These are phyloP conservation scores for Chaetomium olivaceum DNA, from an alignment of 2,329 filamentous ascomycete species.

Conservation along the genomic window DNA sequence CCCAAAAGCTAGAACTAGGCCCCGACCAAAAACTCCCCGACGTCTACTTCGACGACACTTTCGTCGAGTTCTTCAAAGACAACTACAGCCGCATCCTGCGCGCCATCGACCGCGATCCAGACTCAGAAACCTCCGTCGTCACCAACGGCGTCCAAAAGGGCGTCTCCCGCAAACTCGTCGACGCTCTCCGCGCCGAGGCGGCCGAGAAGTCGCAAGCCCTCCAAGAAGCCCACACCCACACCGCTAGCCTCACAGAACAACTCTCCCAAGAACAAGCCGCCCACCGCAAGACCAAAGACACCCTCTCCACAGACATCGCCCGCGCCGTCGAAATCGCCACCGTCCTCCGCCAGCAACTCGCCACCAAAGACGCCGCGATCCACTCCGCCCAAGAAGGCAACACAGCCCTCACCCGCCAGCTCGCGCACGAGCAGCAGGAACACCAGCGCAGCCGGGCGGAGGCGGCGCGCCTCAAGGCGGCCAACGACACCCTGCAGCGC, in stretches of 20 bases:
- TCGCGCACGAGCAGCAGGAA: conserved; percentile 50
- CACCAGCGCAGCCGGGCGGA: conserved; percentile 69
- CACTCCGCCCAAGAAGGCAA: conserved; percentile 21
- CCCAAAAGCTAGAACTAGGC: conserved; percentile 61
- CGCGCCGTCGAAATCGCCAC: conserved; percentile 40
- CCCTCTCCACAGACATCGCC: conserved; percentile 52
- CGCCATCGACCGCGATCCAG: conserved; percentile 88
- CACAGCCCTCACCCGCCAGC: conserved; percentile 34
- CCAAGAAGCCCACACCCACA: conserved; percentile 48
- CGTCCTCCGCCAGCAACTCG: conserved; percentile 34
- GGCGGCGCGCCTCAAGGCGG: conserved; percentile 56
- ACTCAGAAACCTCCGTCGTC: conserved; percentile 78
- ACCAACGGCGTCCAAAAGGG: conserved; percentile 81
- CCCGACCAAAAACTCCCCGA: conserved; percentile 64
- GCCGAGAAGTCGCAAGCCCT: conserved; percentile 65
- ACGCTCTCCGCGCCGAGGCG: conserved; percentile 75
- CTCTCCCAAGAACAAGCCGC: conserved; percentile 74
- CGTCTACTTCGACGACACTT: conserved; percentile 81
- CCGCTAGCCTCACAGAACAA: conserved; percentile 51
- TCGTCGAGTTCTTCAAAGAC: conserved; percentile 93
- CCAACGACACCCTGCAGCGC: conserved; percentile 70
- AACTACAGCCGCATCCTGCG: conserved; percentile 85
- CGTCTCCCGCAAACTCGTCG: conserved; percentile 90
- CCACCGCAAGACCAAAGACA: conserved; percentile 66
- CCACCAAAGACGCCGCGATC: conserved; percentile 37